Conservation (phyloP, 2,329 filamentous ascomycete species). For the Calycina herbarum region DNA sequence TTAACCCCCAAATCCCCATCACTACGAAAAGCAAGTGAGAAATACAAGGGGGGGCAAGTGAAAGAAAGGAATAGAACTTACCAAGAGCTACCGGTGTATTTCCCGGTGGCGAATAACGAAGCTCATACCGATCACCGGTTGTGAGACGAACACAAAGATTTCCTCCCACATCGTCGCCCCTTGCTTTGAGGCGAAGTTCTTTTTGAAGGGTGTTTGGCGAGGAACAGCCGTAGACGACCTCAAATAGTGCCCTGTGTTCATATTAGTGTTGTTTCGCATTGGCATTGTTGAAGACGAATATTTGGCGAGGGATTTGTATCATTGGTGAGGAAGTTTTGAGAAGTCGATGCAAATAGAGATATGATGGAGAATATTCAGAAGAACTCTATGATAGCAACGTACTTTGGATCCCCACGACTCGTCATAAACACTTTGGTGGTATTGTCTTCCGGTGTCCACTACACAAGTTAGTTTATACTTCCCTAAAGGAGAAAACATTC, state of each 20-base stretch:
- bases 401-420: not conserved
- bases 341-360: too few relatives aligned
- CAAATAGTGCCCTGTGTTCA: not conserved
- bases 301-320: too few relatives aligned
- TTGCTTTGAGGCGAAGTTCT: not conserved
- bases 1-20: not conserved
- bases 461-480: not conserved
- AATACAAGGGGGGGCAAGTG: too few relatives aligned
- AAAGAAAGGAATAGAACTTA: not conserved
- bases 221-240: not conserved
- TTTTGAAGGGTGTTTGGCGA: not conserved
- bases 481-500: not conserved
- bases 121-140: slow-evolving; percentile 5
- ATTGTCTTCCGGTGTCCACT: slow-evolving; percentile 4
- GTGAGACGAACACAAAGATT: not conserved
- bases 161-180: not conserved
- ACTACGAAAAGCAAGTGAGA: not conserved
- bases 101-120: not conserved
- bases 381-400: too few relatives aligned
- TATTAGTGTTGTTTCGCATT: too few relatives aligned
- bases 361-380: too few relatives aligned
- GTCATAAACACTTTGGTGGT: slow-evolving; percentile 6
- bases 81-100: not conserved
- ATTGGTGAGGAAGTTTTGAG: too few relatives aligned
- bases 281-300: too few relatives aligned